Evolutionary conservation across 352 stramenopile species (phyloP).

Genomic region (Pythium oligandrum): DNA sequence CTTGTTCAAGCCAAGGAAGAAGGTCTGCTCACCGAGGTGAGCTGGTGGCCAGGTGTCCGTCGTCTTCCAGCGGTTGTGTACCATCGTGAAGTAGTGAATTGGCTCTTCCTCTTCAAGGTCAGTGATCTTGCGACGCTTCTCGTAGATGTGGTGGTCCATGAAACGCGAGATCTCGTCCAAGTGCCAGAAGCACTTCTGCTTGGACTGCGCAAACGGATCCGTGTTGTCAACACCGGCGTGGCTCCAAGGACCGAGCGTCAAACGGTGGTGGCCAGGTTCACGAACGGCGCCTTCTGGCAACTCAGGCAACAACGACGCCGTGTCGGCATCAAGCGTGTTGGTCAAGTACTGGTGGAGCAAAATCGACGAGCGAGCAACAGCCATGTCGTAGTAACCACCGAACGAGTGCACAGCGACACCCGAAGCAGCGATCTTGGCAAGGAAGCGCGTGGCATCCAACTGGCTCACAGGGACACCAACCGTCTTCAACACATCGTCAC

Average conservation of each 20-base stretch:
- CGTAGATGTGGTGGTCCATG: slow-evolving; percentile 79
- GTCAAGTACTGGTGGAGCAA: slow-evolving; percentile 78
- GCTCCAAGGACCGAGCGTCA: slow-evolving; percentile 78
- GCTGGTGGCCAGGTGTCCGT: slow-evolving; percentile 53
- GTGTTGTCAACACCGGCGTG: slow-evolving; percentile 77
- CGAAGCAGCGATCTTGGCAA: slow-evolving; percentile 58
- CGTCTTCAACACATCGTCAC: slow-evolving; percentile 54
- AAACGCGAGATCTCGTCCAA: slow-evolving; percentile 81
- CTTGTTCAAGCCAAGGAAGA: slow-evolving; percentile 51
- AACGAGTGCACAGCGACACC: slow-evolving; percentile 66
- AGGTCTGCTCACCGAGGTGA: slow-evolving; percentile 42
- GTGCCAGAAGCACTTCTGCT: slow-evolving; percentile 84
- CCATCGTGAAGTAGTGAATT: slow-evolving; percentile 79
- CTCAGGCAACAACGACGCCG: slow-evolving; percentile 39
- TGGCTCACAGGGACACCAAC: slow-evolving; percentile 37
- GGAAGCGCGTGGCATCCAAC: slow-evolving; percentile 47
- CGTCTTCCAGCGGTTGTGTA: slow-evolving; percentile 74
- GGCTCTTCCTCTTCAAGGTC: slow-evolving; percentile 62
- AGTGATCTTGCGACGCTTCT: slow-evolving; percentile 47
- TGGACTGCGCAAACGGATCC: slow-evolving; percentile 71
- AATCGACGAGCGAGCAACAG: slow-evolving; percentile 62
- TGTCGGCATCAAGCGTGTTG: slow-evolving; percentile 62
- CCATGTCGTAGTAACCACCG: slow-evolving; percentile 80
- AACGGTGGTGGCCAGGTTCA: slow-evolving; percentile 45
- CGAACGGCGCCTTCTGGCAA: slow-evolving; percentile 42